Base-by-base conservation (phyloP, 2,329 filamentous ascomycete species). In the Claviceps sp. region DNA sequence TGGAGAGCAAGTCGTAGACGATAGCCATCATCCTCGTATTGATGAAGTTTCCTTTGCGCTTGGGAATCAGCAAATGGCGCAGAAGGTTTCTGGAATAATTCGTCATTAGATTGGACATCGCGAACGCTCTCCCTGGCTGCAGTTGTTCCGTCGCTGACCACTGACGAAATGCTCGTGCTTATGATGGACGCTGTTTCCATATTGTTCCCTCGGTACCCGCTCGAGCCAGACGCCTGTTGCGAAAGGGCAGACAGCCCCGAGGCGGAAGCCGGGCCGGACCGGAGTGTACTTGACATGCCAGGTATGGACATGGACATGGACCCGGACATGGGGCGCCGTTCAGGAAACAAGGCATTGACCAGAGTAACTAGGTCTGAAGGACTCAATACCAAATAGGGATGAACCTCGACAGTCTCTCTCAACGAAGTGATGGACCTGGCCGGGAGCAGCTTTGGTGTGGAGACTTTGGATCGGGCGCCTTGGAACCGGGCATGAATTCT, bases 331-430 rank as follows among this genome's bases (percentile, higher is more conserved):
- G 85, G 82, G 42, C 84, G 74, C 51, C 77, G 76, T 60, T 88
- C 84, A 0, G 90, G 90, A 62, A 90, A 95, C 14, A 96, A 77
- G 11, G 85, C 84, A 65, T 93, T 88, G 56, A 94, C 79, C 60
- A 95, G 70, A 2, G 87, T 90, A 38, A 85, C 73, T 57, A 95
- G 72, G 64, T 96, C 90, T 42, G 85, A 78, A 38, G 87, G 81
- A 62, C 85, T 87, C 57, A 95, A 69, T 37, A 91, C 85, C 60
- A 94, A 72, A 62, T 88, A 93, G 37, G 84, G 85, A 61, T 86
- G 85, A 9, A 88, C 84, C 65, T 88, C 85, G 20, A 77, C 78
- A n/a, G 85, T 88, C 65, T 89, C 85, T 55, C 84, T 73, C 11
- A 87, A 71, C 4, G 84, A 87, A 5, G 82, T 84, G 56, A 86